These are phyloP conservation scores for Raddia distichophylla DNA, from an alignment of 176 grass and related monocot genomes.

Conservation along the genomic window DNA sequence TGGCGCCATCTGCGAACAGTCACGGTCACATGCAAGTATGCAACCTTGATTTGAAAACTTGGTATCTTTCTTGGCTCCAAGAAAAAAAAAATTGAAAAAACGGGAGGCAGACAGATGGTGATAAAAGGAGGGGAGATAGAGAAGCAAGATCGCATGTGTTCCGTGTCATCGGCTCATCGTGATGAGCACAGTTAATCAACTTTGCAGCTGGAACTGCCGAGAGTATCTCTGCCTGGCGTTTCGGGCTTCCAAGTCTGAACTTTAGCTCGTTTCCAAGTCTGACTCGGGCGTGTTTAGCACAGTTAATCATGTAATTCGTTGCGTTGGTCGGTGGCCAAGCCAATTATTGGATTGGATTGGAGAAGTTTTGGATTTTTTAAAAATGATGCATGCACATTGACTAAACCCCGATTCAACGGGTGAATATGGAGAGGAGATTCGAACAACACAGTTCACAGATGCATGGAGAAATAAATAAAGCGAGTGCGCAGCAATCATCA, in stretches of 20 bases:
- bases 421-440: conserved; percentile 39
- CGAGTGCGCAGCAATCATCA: conserved; percentile 46
- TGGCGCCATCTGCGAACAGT: conserved; percentile 54
- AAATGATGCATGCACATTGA: conserved; percentile 37
- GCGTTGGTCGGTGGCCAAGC: conserved; percentile 21
- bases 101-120: conserved; percentile 17
- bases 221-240: not conserved
- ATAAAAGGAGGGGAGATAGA: conserved; percentile 6
- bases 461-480: conserved; percentile 24
- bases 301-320: not conserved
- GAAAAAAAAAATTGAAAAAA: conserved; percentile 13
- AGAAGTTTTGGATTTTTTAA: not conserved
- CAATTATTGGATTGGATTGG: not conserved
- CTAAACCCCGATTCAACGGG: not conserved
- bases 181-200: not conserved
- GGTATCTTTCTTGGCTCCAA: conserved; percentile 46
- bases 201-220: not conserved
- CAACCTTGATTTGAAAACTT: conserved; percentile 56
- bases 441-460: conserved; percentile 21
- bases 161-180: not conserved
- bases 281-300: not conserved
- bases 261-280: not conserved
- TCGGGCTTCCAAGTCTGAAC: conserved; percentile 4
- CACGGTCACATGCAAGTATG: conserved; percentile 44
- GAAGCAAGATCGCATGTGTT: conserved; percentile 20